A percentile compares a stretch with the other conserved stretches of the same genome.
Conservation (phyloP, 805 yeast genomes). For the Metschnikowia anglica region DNA sequence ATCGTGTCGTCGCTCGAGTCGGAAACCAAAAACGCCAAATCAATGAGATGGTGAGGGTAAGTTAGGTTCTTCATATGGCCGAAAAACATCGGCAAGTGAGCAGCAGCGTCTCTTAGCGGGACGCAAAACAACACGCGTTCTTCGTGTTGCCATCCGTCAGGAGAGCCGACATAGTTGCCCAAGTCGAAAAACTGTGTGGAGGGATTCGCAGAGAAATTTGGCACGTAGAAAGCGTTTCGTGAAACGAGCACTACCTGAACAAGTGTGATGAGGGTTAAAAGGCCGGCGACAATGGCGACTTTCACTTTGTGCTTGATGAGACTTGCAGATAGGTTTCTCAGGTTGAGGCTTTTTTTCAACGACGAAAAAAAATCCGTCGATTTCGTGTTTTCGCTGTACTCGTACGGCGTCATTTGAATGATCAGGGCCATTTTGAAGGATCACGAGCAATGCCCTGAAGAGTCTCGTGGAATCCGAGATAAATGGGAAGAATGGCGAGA, state of each 20-base stretch:
- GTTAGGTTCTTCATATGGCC: slow-evolving; percentile 75
- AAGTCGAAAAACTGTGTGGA: slow-evolving; percentile 72
- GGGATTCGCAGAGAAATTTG: slow-evolving; percentile 30
- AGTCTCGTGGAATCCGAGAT: no score
- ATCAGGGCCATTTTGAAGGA: slow-evolving; percentile 9
- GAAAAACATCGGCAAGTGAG: slow-evolving; percentile 87
- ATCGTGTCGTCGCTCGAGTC: slow-evolving; percentile 89
- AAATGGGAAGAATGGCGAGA: no score
- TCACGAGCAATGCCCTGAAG: not conserved
- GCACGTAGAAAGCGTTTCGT: slow-evolving; percentile 27
- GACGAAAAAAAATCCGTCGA: slow-evolving; percentile 8
- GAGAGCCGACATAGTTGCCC: slow-evolving; percentile 59
- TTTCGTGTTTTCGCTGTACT: slow-evolving; percentile 17
- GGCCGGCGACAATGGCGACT: slow-evolving; percentile 8
- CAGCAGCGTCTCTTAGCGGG: slow-evolving; percentile 89
- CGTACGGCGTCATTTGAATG: slow-evolving; percentile 24
- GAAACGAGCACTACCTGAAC: slow-evolving; percentile 19
- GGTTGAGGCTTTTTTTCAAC: slow-evolving; percentile 4
- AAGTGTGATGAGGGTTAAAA: slow-evolving; percentile 13
- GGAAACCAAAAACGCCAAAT: slow-evolving; percentile 79
- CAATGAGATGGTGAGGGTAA: slow-evolving; percentile 84
- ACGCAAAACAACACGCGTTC: slow-evolving; percentile 84
- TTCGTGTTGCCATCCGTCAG: slow-evolving; percentile 73
- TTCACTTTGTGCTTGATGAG: slow-evolving; percentile 18
- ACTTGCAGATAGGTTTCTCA: slow-evolving; percentile 6